phyloP scores from a whole-genome alignment of 2,329 filamentous ascomycete genomes.

The Aspergillus persii region DNA sequence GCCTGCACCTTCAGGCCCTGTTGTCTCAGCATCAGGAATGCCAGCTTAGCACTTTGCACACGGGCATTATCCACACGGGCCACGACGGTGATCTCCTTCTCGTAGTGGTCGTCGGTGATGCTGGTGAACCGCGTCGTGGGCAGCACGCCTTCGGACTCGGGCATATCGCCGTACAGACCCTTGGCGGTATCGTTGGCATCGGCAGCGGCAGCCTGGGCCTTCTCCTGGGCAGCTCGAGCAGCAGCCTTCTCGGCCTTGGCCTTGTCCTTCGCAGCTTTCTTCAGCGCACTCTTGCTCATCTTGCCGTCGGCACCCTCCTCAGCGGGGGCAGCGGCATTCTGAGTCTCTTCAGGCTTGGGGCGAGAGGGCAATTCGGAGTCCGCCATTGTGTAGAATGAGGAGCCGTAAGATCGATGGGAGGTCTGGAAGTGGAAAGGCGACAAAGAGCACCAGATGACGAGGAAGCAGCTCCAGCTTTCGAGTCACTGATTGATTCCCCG shows the following conservation, averaged over 20 bases:
- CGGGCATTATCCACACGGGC: conserved; percentile 84
- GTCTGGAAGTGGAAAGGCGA: not conserved
- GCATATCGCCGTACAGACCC: conserved; percentile 75
- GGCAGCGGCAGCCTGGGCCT: conserved; percentile 63
- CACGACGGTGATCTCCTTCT: conserved; percentile 71
- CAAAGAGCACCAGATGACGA: conserved; percentile 1
- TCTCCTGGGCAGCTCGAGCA: conserved; percentile 70
- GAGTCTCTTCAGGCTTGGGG: conserved; percentile 38
- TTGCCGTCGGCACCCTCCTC: conserved; percentile 37
- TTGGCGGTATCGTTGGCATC: conserved; percentile 60
- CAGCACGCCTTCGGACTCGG: conserved; percentile 57
- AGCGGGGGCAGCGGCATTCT: conserved; percentile 25
- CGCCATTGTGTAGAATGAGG: conserved; percentile 27
- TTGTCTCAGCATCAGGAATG: conserved; percentile 81
- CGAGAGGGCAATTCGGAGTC: conserved; percentile 41
- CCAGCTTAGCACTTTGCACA: conserved; percentile 86
- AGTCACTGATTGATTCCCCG: conserved; percentile 22
- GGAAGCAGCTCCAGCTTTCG: conserved; percentile 6
- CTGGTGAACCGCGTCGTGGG: conserved; percentile 59
- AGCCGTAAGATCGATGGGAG: not conserved
- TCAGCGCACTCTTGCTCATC: conserved; percentile 72
- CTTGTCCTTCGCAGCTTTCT: conserved; percentile 87
- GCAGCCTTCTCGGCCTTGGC: conserved; percentile 79
- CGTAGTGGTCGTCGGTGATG: conserved; percentile 60
- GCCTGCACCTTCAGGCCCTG: conserved; percentile 80